phyloP scores from a whole-genome alignment of 2,329 filamentous ascomycete genomes.

The Aspergillus jensenii region DNA sequence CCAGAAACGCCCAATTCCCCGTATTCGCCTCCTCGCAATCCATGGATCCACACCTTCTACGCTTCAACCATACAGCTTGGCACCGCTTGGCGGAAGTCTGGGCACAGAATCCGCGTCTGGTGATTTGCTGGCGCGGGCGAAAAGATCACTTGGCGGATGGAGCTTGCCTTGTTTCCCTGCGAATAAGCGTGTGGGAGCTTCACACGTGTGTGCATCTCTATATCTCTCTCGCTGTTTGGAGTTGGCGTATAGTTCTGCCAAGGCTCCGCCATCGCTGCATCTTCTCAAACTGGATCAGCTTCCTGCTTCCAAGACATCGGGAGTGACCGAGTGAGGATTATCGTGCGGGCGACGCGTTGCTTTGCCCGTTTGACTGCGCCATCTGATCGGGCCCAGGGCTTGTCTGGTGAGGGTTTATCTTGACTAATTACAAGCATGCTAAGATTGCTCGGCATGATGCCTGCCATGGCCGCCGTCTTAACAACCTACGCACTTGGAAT shows the following conservation, averaged over 20 bases:
- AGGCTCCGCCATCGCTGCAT: too few relatives aligned
- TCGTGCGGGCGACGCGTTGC: too few relatives aligned
- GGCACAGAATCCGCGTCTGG: not conserved
- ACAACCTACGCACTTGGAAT: too few relatives aligned
- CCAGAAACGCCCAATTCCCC: not conserved
- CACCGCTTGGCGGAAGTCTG: not conserved
- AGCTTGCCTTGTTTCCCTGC: not conserved
- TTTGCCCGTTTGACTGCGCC: not conserved
- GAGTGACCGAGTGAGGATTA: too few relatives aligned
- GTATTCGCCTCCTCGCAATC: not conserved
- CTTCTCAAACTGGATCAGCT: too few relatives aligned
- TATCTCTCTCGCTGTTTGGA: not conserved
- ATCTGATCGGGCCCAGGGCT: not conserved
- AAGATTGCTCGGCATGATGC: not conserved
- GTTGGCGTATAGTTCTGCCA: too few relatives aligned
- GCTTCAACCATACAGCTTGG: not conserved
- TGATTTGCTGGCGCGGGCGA: not conserved
- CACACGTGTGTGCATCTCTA: not conserved
- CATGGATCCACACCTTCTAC: too few relatives aligned
- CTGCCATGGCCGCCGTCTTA: not conserved
- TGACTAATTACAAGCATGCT: not conserved
- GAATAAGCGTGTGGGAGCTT: rapidly evolving
- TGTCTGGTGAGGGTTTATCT: not conserved
- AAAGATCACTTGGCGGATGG: not conserved
- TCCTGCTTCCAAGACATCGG: too few relatives aligned